A percentile compares a stretch with the other conserved stretches of the same genome.
Evolutionary conservation across 768 basidiomycete genomes (phyloP).

Genomic region (Lentinula sp.): DNA sequence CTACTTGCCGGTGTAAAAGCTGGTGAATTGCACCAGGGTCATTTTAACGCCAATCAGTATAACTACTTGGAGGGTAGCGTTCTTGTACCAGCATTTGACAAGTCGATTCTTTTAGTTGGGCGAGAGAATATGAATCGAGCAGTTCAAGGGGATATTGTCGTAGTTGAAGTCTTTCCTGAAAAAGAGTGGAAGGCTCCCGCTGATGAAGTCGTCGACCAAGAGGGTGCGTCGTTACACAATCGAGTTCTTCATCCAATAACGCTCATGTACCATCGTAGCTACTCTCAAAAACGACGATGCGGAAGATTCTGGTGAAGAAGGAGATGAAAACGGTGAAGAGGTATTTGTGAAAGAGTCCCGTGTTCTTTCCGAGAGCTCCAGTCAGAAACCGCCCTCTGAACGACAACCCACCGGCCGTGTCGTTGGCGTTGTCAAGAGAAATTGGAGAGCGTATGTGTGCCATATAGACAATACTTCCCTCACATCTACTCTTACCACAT

Average conservation of each 20-base stretch:
- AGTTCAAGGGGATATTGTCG: slow-evolving; percentile 90
- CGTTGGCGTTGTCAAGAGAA: slow-evolving; percentile 89
- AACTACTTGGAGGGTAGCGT: slow-evolving; percentile 97
- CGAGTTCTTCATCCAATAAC: slow-evolving; percentile 1
- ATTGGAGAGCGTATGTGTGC: slow-evolving; percentile 97
- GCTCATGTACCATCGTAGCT: slow-evolving; percentile 32
- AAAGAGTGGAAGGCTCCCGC: slow-evolving; percentile 89
- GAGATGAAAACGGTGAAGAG: slow-evolving; percentile 32
- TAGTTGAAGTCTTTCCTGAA: slow-evolving; percentile 81
- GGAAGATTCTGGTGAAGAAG: slow-evolving; percentile 65
- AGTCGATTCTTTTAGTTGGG: slow-evolving; percentile 79
- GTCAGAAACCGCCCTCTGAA: slow-evolving; percentile 34
- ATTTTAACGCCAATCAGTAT: slow-evolving; percentile 93
- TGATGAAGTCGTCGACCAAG: slow-evolving; percentile 92
- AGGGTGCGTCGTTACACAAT: slow-evolving; percentile 42
- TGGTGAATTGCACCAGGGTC: slow-evolving; percentile 82
- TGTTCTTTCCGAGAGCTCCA: slow-evolving; percentile 26
- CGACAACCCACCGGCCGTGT: slow-evolving; percentile 89
- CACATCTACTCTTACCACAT: slow-evolving; percentile 69
- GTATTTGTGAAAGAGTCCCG: slow-evolving; percentile 34
- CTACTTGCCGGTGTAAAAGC: slow-evolving; percentile 80
- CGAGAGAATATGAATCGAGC: slow-evolving; percentile 95
- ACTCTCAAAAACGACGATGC: slow-evolving; percentile 85
- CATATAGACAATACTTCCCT: slow-evolving; percentile 91
- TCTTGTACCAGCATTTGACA: slow-evolving; percentile 61